Percentiles rank a stretch among this genome's conserved stretches.
These are phyloP conservation scores for Taxawa tesnikishii DNA, from an alignment of 2,329 filamentous ascomycete genomes.

Conservation along the genomic window DNA sequence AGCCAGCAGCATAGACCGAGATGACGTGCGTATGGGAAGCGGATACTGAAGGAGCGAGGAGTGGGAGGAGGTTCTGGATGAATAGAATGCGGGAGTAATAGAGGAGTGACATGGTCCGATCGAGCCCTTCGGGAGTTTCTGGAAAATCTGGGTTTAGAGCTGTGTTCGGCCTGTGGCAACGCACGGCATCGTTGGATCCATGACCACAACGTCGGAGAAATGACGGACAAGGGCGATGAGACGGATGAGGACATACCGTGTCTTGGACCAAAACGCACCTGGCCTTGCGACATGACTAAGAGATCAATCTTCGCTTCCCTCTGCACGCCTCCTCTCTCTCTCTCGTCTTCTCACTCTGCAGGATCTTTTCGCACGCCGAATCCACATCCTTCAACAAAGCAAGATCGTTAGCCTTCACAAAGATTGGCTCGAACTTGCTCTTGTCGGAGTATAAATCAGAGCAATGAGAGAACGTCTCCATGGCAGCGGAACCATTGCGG, in stretches of 20 bases:
- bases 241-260: constrained; percentile 3
- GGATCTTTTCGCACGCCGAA: constrained; percentile 12
- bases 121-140: constrained; percentile 14
- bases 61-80: constrained; percentile 10
- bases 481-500: constrained; percentile 8
- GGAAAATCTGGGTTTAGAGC: not conserved
- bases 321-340: constrained; percentile 4
- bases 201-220: not conserved
- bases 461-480: constrained; percentile 8
- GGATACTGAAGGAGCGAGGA: constrained; percentile 7
- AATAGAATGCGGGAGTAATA: constrained; percentile 15
- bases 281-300: constrained; percentile 25
- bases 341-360: constrained; percentile 1
- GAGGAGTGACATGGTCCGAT: constrained; percentile 11
- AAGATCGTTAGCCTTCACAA: constrained; percentile 20
- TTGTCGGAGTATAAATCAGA: too few relatives aligned
- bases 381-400: constrained; percentile 24
- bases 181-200: not conserved
- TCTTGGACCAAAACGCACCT: constrained; percentile 16
- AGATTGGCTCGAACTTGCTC: too few relatives aligned
- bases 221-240: not conserved
- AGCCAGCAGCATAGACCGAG: constrained; percentile 12
- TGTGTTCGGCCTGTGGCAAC: not conserved
- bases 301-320: constrained; percentile 23
- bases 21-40: constrained; percentile 9